phyloP scores from a whole-genome alignment of 768 basidiomycete species.

The Rubroboletus pulcherrimus region DNA sequence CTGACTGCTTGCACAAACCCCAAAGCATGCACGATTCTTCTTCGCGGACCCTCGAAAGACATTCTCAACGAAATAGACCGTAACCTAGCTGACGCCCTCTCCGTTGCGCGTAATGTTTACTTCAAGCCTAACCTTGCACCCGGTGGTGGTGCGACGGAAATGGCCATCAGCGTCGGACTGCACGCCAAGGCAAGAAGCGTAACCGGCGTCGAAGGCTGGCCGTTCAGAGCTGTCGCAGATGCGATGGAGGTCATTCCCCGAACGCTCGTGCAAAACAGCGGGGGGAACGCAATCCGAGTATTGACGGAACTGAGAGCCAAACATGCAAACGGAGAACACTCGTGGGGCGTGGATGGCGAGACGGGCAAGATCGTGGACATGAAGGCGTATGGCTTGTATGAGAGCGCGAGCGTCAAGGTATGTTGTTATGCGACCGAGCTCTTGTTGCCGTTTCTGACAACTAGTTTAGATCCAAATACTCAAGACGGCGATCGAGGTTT shows the following conservation, averaged over 20 bases:
- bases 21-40: constrained; percentile 96
- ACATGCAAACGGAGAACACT: constrained; percentile 85
- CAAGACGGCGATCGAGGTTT: constrained; percentile 93
- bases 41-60: constrained; percentile 97
- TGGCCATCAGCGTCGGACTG: constrained; percentile 91
- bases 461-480: constrained; percentile 77
- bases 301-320: constrained; percentile 95
- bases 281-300: constrained; percentile 91
- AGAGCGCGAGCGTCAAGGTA: constrained; percentile 94
- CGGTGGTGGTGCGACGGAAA: constrained; percentile 96
- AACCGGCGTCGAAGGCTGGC: constrained; percentile 87
- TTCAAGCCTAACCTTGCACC: constrained; percentile 94
- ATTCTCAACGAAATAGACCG: constrained; percentile 98
- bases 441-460: background rate
- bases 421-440: background rate
- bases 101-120: constrained; percentile 93
- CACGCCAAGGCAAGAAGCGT: constrained; percentile 75
- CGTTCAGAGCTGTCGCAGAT: constrained; percentile 88
- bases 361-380: constrained; percentile 95
- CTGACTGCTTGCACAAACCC: constrained; percentile 86
- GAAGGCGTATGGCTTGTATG: constrained; percentile 90
- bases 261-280: constrained; percentile 91
- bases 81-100: constrained; percentile 96
- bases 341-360: constrained; percentile 95
- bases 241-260: constrained; percentile 97